Conservation (phyloP, 1,139 yeast genomes). For the Taphrina sp. region DNA sequence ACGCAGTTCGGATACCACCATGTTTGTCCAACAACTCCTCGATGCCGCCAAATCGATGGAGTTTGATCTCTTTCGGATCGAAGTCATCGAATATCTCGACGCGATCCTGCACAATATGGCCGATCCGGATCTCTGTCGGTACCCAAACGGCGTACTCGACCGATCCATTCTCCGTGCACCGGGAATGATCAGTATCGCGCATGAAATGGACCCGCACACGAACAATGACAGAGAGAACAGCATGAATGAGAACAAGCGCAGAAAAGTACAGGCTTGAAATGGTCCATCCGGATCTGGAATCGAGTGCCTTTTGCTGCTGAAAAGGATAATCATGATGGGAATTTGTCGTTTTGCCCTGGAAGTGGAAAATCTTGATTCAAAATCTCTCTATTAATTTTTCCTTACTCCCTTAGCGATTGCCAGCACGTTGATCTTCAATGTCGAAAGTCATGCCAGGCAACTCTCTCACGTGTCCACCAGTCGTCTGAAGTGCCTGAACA, state of each 20-base stretch:
- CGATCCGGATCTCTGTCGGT: constrained; percentile 3
- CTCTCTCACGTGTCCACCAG: constrained; percentile 20
- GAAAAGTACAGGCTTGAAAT: too few species aligned
- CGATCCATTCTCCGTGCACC: constrained; percentile 10
- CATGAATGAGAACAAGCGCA: not conserved
- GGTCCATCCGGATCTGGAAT: too few species aligned
- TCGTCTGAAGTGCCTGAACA: not conserved
- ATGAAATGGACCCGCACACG: constrained; percentile 2
- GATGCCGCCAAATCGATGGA: not conserved
- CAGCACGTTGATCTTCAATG: constrained; percentile 15
- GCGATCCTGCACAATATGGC: constrained; percentile 8
- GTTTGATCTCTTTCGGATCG: not conserved
- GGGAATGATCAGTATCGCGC: constrained; percentile 20
- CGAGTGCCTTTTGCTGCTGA: too few species aligned
- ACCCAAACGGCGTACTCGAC: not conserved
- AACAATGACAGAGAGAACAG: too few species aligned
- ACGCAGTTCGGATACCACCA: not conserved
- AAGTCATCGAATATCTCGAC: not conserved
- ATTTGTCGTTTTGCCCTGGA: too few species aligned
- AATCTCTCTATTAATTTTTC: too few species aligned
- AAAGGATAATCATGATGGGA: too few species aligned
- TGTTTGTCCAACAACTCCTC: not conserved
- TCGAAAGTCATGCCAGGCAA: constrained; percentile 12
- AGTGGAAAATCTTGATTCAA: too few species aligned
- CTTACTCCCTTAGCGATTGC: too few species aligned